phyloP scores from a whole-genome alignment of 2,329 filamentous ascomycete genomes.

The Rugonectria rugulosa region DNA sequence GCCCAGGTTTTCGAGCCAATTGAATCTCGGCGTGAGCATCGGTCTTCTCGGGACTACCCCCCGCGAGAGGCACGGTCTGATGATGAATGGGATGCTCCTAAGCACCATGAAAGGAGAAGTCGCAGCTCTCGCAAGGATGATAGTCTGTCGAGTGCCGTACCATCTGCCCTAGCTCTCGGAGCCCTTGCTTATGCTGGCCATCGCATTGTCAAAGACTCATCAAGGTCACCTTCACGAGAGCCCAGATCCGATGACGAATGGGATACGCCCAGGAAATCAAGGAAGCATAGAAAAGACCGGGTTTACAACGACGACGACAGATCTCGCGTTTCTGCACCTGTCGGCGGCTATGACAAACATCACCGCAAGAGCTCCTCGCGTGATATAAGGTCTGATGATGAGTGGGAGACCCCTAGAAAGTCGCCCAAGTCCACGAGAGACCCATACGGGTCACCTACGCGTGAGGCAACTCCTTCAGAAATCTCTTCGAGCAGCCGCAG shows the following conservation, averaged over 20 bases:
- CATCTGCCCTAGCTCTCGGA: conserved; percentile 27
- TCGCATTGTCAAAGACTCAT: not conserved
- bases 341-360: too few relatives aligned
- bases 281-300: too few relatives aligned
- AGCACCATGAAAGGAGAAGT: conserved; percentile 1
- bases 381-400: conserved; percentile 32
- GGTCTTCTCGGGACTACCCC: conserved; percentile 20
- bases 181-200: conserved; percentile 8
- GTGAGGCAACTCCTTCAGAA: conserved; percentile 47
- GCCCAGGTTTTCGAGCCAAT: conserved; percentile 40
- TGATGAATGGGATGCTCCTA: conserved; percentile 5
- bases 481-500: conserved; percentile 50
- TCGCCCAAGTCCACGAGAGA: conserved; percentile 49
- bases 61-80: conserved; percentile 28
- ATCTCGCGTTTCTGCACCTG: too few relatives aligned
- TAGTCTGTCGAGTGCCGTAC: not conserved
- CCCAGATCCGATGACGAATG: too few relatives aligned
- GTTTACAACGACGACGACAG: too few relatives aligned
- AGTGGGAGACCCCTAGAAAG: conserved; percentile 41
- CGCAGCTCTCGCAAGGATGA: conserved; percentile 17
- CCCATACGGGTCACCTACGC: conserved; percentile 43
- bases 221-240: too few relatives aligned
- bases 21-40: conserved; percentile 41
- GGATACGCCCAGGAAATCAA: too few relatives aligned
- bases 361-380: too few relatives aligned